Conservation (phyloP, 2,329 filamentous ascomycete species). For the Colletotrichum tabaci region DNA sequence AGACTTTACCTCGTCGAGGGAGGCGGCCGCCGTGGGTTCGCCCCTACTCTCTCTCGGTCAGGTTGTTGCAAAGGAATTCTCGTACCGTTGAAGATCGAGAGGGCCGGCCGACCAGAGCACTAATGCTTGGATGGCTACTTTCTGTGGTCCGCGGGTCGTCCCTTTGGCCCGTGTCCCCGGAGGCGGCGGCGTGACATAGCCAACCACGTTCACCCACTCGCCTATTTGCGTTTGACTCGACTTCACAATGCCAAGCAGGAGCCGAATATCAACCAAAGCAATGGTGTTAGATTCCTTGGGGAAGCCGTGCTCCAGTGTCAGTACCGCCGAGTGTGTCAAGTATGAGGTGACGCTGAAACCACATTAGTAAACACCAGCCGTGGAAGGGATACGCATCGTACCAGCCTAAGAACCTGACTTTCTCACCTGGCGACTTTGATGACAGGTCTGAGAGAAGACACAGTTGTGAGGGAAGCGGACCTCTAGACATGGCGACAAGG, state of each 20-base stretch:
- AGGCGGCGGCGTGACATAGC: slow-evolving; percentile 72
- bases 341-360: slow-evolving; percentile 65
- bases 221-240: slow-evolving; percentile 77
- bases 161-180: slow-evolving; percentile 31
- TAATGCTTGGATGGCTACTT: slow-evolving; percentile 77
- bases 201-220: slow-evolving; percentile 92
- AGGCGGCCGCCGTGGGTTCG: not conserved
- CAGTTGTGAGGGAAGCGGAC: slow-evolving; percentile 75
- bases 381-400: slow-evolving; percentile 56
- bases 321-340: slow-evolving; percentile 67
- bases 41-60: not conserved
- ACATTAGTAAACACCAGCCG: slow-evolving; percentile 44
- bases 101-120: slow-evolving; percentile 84
- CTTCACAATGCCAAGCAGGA: slow-evolving; percentile 77
- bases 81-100: slow-evolving; percentile 70
- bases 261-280: slow-evolving; percentile 78
- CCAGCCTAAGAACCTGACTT: slow-evolving; percentile 95
- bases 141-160: slow-evolving; percentile 38
- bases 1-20: slow-evolving; percentile 3
- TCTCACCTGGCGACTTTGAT: slow-evolving; percentile 70
- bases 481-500: slow-evolving; percentile 62
- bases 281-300: slow-evolving; percentile 62
- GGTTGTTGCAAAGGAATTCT: slow-evolving; percentile 16
- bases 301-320: slow-evolving; percentile 79
- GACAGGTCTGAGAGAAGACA: slow-evolving; percentile 76